Conservation (phyloP, 208 protist genomes). For the Strigomonas culicis region DNA sequence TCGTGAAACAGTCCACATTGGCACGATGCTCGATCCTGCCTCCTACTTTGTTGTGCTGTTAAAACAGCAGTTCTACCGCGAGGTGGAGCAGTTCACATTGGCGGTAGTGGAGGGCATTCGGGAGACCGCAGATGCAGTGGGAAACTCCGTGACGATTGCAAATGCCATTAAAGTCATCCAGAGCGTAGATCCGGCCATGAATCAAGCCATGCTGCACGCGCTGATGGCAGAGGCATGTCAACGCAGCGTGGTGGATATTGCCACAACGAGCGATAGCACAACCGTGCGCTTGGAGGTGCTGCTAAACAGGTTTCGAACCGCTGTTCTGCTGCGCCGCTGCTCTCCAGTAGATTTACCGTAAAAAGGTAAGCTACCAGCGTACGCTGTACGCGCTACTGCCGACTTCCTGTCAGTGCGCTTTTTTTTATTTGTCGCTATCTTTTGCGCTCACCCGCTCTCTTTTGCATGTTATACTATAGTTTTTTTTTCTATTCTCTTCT, state of each 20-base stretch:
- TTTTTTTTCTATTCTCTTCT: background rate
- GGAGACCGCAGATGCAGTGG: constrained; percentile 28
- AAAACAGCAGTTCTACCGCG: constrained; percentile 57
- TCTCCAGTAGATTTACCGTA: constrained; percentile 21
- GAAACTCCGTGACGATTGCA: constrained; percentile 33
- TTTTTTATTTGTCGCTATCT: constrained; percentile 4
- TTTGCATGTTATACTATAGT: no score
- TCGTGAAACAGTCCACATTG: constrained; percentile 22
- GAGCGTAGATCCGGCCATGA: constrained; percentile 37
- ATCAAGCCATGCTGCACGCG: constrained; percentile 34
- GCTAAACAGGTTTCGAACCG: constrained; percentile 49
- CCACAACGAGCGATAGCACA: constrained; percentile 31
- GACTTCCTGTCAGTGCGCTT: constrained; percentile 1
- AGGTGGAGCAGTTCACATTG: constrained; percentile 79
- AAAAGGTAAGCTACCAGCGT: background rate
- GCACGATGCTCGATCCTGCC: constrained; percentile 30
- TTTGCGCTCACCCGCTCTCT: background rate
- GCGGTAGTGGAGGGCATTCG: constrained; percentile 65
- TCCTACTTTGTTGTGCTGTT: constrained; percentile 68
- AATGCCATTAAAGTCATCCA: constrained; percentile 42
- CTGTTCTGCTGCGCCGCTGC: constrained; percentile 54
- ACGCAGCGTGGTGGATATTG: constrained; percentile 58
- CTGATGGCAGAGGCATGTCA: constrained; percentile 59
- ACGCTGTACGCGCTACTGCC: background rate
- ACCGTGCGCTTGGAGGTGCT: constrained; percentile 44